Conservation (phyloP, 768 basidiomycete genomes). For the Rhodotorula kratochvilovae region DNA sequence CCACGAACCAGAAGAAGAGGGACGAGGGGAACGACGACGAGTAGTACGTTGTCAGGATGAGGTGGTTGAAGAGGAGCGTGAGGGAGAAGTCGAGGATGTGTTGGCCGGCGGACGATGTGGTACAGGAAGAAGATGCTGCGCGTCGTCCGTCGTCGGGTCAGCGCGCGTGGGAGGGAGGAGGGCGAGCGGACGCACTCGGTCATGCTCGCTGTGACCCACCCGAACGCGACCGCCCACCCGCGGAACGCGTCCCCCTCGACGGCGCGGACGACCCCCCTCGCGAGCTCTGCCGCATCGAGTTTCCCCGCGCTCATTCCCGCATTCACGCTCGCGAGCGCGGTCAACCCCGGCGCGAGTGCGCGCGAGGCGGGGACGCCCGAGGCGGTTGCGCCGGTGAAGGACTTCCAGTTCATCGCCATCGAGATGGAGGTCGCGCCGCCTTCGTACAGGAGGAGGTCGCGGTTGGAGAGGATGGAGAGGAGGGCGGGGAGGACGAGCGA, state of each 20-base stretch:
- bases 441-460: constrained; percentile 44
- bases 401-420: constrained; percentile 96
- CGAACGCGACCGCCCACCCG: constrained; percentile 83
- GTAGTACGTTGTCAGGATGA: constrained; percentile 90
- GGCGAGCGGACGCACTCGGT: constrained; percentile 65
- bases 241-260: constrained; percentile 60
- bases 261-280: constrained; percentile 15
- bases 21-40: constrained; percentile 74
- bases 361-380: constrained; percentile 56
- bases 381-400: constrained; percentile 84
- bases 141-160: constrained; percentile 27
- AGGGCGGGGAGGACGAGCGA: constrained; percentile 75
- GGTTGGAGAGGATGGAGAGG: constrained; percentile 58
- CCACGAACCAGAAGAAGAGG: constrained; percentile 83
- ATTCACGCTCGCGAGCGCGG: constrained; percentile 66
- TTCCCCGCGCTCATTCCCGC: background rate
- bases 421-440: constrained; percentile 52
- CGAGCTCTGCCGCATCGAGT: constrained; percentile 2
- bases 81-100: constrained; percentile 92
- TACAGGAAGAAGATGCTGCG: constrained; percentile 75
- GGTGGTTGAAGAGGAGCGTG: constrained; percentile 84
- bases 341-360: constrained; percentile 64
- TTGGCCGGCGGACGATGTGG: constrained; percentile 79
- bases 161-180: background rate
- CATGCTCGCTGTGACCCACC: constrained; percentile 75